Percentiles rank a stretch among this genome's conserved stretches.
These are phyloP conservation scores for Coemansia asiatica DNA, from an alignment of 192 early-diverging fungal genomes.

Conservation along the genomic window DNA sequence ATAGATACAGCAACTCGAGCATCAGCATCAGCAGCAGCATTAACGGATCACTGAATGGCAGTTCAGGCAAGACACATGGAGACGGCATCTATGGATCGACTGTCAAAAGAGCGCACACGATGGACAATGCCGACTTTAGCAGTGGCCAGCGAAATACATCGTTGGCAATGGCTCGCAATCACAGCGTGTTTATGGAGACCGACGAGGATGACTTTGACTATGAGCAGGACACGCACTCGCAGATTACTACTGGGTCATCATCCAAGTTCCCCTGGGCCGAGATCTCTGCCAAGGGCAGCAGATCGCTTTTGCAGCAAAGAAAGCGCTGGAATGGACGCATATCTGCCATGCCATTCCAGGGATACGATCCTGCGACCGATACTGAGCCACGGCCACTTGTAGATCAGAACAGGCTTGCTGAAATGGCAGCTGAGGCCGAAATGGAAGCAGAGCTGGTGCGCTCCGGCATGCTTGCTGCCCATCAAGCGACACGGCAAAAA, in stretches of 20 bases:
- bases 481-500: slow-evolving; percentile 22
- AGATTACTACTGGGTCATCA: slow-evolving; percentile 4
- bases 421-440: slow-evolving; percentile 48
- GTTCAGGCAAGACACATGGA: background rate
- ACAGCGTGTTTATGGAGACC: slow-evolving; percentile 30
- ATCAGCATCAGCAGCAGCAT: slow-evolving; percentile 9
- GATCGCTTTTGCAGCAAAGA: slow-evolving; percentile 17
- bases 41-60: background rate
- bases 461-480: slow-evolving; percentile 41
- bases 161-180: slow-evolving; percentile 16
- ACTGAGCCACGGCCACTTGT: slow-evolving; percentile 16
- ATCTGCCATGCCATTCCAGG: slow-evolving; percentile 46
- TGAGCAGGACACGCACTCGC: background rate
- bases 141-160: background rate
- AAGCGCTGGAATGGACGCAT: slow-evolving; percentile 49
- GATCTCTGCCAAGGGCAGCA: background rate
- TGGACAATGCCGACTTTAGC: slow-evolving; percentile 37
- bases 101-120: slow-evolving; percentile 29
- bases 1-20: slow-evolving; percentile 34
- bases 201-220: slow-evolving; percentile 19
- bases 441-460: slow-evolving; percentile 49
- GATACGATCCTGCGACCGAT: slow-evolving; percentile 34
- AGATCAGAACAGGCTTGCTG: slow-evolving; percentile 27
- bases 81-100: background rate
- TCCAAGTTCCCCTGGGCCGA: background rate